A percentile compares a stretch with the other conserved stretches of the same genome.
Conservation (phyloP, 2,329 filamentous ascomycete genomes). For the Aureobasidium sp. region DNA sequence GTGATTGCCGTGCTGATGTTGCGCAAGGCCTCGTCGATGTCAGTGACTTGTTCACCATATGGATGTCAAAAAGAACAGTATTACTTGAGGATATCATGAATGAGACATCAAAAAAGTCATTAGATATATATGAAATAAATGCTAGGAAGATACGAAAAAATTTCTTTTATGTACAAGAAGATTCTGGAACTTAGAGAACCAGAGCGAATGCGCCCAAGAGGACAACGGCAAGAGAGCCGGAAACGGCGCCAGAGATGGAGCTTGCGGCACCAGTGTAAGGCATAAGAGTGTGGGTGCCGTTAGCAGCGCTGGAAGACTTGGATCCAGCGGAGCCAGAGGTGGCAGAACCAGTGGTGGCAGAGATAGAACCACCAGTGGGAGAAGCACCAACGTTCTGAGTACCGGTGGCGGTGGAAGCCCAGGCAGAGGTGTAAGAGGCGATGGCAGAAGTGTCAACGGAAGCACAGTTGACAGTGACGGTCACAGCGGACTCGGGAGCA, state of each 20-base stretch:
- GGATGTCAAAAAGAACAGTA: no score
- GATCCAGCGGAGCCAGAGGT: neutral
- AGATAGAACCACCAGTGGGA: neutral
- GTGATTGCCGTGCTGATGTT: neutral
- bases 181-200: neutral
- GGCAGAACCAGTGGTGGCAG: neutral
- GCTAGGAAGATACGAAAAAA: neutral
- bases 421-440: constrained; percentile 6
- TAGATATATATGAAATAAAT: neutral
- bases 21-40: neutral
- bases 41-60: no score
- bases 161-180: neutral
- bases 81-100: neutral
- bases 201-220: constrained; percentile 6
- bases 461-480: neutral
- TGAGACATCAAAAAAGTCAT: neutral
- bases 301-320: constrained; percentile 11
- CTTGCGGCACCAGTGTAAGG: constrained; percentile 9
- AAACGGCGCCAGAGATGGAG: constrained; percentile 3
- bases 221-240: constrained; percentile 2
- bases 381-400: constrained; percentile 7
- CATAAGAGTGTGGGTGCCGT: constrained; percentile 4
- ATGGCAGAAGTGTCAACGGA: neutral
- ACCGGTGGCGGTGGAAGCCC: constrained; percentile 6
- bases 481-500: neutral